These are phyloP conservation scores for Triangularia setosa DNA, from an alignment of 2,329 filamentous ascomycete species.

Conservation along the genomic window DNA sequence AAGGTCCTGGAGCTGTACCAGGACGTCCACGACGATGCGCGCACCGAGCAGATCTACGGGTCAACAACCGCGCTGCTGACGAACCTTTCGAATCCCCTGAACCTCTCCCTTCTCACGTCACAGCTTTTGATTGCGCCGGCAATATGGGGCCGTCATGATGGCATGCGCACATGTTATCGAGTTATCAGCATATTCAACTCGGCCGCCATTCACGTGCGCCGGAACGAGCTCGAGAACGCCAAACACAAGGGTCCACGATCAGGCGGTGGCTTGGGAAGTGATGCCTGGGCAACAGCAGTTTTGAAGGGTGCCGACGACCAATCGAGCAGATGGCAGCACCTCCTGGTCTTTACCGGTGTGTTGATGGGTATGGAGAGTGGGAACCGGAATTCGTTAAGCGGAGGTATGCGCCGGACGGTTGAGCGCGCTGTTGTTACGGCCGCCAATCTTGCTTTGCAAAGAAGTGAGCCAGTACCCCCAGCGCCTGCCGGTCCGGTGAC, in stretches of 20 bases:
- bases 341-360: conserved; percentile 74
- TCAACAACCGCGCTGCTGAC: conserved; percentile 66
- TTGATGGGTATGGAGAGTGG: conserved; percentile 70
- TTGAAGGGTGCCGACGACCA: conserved; percentile 55
- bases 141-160: conserved; percentile 56
- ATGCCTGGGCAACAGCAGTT: conserved; percentile 55
- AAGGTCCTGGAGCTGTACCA: conserved; percentile 60
- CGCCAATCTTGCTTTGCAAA: conserved; percentile 64
- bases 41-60: conserved; percentile 56
- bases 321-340: conserved; percentile 73
- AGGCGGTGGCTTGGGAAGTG: conserved; percentile 44
- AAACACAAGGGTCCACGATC: conserved; percentile 23
- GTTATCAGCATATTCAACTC: conserved; percentile 70
- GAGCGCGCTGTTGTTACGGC: conserved; percentile 72
- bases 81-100: conserved; percentile 69
- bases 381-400: conserved; percentile 60
- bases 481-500: conserved; percentile 52
- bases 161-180: conserved; percentile 59
- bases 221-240: conserved; percentile 43
- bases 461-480: conserved; percentile 37
- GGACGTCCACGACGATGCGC: conserved; percentile 47
- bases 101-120: conserved; percentile 67
- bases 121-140: conserved; percentile 69
- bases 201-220: conserved; percentile 54
- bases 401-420: conserved; percentile 60